Percentiles rank a stretch among this genome's conserved stretches.
These are phyloP conservation scores for Nicotiana obtusifolia DNA, from an alignment of 257 asterid genomes.

Conservation along the genomic window DNA sequence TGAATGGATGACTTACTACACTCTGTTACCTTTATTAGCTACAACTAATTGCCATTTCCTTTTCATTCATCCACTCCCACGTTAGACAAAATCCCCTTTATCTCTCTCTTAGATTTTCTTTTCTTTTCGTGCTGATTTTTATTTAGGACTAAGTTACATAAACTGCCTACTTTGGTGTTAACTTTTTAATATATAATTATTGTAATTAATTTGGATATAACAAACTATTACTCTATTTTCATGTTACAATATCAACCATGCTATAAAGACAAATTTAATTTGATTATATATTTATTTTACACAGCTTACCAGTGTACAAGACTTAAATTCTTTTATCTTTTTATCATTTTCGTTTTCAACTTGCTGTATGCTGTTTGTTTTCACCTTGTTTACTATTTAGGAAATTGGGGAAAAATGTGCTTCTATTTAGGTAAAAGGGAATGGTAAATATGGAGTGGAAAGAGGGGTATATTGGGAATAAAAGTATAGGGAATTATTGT, in stretches of 20 bases:
- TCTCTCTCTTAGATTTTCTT: not conserved
- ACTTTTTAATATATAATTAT: too few species aligned
- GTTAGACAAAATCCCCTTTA: constrained; percentile 9
- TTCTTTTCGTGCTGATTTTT: not conserved
- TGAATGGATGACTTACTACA: constrained; percentile 19
- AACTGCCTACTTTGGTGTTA: too few species aligned
- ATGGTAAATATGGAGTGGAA: not conserved
- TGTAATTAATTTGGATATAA: too few species aligned
- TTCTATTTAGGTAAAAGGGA: not conserved
- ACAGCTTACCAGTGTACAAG: too few species aligned
- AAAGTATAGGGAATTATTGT: not conserved
- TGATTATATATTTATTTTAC: too few species aligned
- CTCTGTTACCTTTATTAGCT: constrained; percentile 20
- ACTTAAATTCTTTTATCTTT: too few species aligned
- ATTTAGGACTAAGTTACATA: too few species aligned
- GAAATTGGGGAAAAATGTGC: too few species aligned
- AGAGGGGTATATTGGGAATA: constrained; percentile 11
- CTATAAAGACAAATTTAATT: too few species aligned
- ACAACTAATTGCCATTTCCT: constrained; percentile 16
- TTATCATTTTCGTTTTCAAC: not conserved
- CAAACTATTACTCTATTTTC: too few species aligned
- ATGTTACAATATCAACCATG: too few species aligned
- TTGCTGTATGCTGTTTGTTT: not conserved
- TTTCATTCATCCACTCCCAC: constrained; percentile 24
- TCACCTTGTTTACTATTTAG: not conserved